Conservation (phyloP, 108 stramenopile genomes). For the Cylindrotheca closterium region DNA sequence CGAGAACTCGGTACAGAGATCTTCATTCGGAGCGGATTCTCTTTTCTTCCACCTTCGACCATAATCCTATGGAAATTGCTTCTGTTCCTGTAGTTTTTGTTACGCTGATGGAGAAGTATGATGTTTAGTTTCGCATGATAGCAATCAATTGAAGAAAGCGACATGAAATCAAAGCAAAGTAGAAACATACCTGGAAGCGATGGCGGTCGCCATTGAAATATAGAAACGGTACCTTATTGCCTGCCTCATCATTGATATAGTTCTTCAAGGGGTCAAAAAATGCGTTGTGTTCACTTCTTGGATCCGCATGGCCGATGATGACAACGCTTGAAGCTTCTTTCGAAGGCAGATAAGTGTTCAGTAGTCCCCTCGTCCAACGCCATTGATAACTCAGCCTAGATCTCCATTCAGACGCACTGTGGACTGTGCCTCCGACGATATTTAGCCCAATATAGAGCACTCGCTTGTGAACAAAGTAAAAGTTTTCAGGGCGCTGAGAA, state of each 20-base stretch:
- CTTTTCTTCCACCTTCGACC: slow-evolving; percentile 31
- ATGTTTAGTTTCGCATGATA: too few species aligned
- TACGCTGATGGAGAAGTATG: too few species aligned
- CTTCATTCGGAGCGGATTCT: slow-evolving; percentile 34
- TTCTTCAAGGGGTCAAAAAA: slow-evolving; percentile 25
- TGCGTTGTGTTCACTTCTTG: slow-evolving; percentile 8
- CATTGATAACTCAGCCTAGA: slow-evolving; percentile 16
- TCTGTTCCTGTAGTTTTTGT: slow-evolving; percentile 11
- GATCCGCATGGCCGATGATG: slow-evolving; percentile 34
- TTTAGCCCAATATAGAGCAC: slow-evolving; percentile 38
- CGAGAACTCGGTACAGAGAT: too few species aligned
- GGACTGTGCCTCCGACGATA: slow-evolving; percentile 26
- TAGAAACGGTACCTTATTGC: slow-evolving; percentile 17
- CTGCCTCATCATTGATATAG: slow-evolving; percentile 14
- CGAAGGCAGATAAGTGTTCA: background rate
- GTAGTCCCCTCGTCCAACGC: slow-evolving; percentile 22
- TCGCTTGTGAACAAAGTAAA: slow-evolving; percentile 35
- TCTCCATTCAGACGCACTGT: slow-evolving; percentile 21
- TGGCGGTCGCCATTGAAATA: slow-evolving; percentile 39
- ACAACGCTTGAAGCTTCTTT: slow-evolving; percentile 15
- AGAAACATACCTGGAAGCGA: slow-evolving; percentile 21
- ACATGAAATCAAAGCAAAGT: too few species aligned
- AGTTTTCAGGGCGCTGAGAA: slow-evolving; percentile 18
- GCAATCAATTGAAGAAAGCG: slow-evolving; percentile 10
- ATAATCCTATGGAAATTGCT: slow-evolving; percentile 19